Evolutionary conservation across 2,329 filamentous ascomycete genomes (phyloP), one percentile per base, ranked within the genome.

Genomic region (Talaromyces sp.): DNA sequence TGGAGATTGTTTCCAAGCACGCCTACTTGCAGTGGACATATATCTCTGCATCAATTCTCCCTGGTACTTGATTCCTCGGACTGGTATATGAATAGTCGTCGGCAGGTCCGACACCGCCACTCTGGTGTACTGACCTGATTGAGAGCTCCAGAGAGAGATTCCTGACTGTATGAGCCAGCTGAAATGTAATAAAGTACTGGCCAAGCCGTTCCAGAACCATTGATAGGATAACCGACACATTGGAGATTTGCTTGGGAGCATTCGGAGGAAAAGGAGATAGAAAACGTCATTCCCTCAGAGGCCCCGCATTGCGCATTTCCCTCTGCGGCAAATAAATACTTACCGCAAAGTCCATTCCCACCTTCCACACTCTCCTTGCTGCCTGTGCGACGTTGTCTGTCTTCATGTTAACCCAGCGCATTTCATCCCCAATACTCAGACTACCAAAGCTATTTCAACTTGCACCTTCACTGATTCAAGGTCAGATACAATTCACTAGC

Each of bases 281-380:
- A 11, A 35, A 52, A 52, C 58, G 44, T 60, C 58, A 60, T 28
- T 42, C 39, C 42, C 25, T 23, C 21, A 4, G n/a, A 5, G 23
- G 58, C 58, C 58, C 58, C 58, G 58, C 55, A 58, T 21, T 9
- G 35, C 44, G 31, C 28, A 33, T 18, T 18, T 60, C 25, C 18
- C 39, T 46, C 28, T 28, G 25, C 8, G 16, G 11, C 31, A 58
- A 12, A 46, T 46, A 33, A 58, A 44, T 42, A 58, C 6, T 40
- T n/a, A n/a, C n/a, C n/a, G n/a, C n/a, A n/a, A n/a, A n/a, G 21
- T 16, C 35, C 23, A 9, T 23, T 58, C 55, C 39, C 39, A 42
- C 21, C 37, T 46, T 59, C n/a, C 28, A 7, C n/a, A 9, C 28
- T 59, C 28, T 59, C 39, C 25, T 21, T 23, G n/a, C 46, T 31